These are phyloP conservation scores for Leucoagaricus sp. DNA, from an alignment of 1,284 basidiomycete species.

Conservation along the genomic window DNA sequence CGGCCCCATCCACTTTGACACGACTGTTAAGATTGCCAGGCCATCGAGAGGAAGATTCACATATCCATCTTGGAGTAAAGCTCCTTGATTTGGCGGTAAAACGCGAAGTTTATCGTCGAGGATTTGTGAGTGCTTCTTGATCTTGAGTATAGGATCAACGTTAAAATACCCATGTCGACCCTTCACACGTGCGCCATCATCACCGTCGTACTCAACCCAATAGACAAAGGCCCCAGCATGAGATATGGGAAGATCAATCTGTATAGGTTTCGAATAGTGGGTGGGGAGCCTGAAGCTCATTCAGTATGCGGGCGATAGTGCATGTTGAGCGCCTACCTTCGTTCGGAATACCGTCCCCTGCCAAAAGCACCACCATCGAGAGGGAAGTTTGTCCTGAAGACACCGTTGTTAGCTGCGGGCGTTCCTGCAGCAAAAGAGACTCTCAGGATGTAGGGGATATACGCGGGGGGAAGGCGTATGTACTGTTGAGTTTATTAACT, in stretches of 20 bases:
- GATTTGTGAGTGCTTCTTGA: conserved; percentile 73
- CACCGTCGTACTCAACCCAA: conserved; percentile 88
- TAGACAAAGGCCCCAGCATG: conserved; percentile 94
- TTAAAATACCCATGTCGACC: conserved; percentile 94
- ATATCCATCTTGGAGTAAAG: conserved; percentile 45
- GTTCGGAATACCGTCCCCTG: conserved; percentile 74
- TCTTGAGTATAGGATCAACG: conserved; percentile 85
- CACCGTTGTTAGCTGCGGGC: conserved; percentile 82
- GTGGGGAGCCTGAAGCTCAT: conserved; percentile 62
- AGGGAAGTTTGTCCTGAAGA: conserved; percentile 94
- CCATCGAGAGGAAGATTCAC: conserved; percentile 82
- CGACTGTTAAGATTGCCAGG: conserved; percentile 82
- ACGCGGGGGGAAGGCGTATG: conserved; percentile 91
- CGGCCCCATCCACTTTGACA: conserved; percentile 97
- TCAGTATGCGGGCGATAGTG: conserved; percentile 21
- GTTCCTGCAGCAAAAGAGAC: conserved; percentile 90
- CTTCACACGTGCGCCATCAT: conserved; percentile 60
- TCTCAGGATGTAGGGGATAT: conserved; percentile 84
- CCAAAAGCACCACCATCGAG: conserved; percentile 86
- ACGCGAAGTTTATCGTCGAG: conserved; percentile 57
- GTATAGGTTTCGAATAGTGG: conserved; percentile 85
- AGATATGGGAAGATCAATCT: conserved; percentile 91
- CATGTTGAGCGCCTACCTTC: conserved; percentile 59
- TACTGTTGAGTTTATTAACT: no score
- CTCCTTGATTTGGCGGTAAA: conserved; percentile 50